phyloP scores from a whole-genome alignment of 176 grass and related monocot genomes.

The Pontederia paniculata region DNA sequence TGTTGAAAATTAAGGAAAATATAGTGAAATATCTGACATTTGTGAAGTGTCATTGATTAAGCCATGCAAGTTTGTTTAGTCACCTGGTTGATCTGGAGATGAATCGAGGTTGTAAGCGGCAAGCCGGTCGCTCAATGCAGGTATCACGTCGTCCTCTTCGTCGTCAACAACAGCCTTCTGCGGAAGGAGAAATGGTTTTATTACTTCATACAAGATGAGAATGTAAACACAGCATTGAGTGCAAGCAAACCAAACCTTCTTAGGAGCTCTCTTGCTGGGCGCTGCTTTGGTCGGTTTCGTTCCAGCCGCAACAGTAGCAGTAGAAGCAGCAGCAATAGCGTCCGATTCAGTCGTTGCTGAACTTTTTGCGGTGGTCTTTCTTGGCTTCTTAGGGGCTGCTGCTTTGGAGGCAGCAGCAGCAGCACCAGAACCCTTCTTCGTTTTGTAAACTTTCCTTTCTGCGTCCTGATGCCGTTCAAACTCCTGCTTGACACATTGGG shows the following conservation, averaged over 20 bases:
- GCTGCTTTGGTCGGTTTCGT: conserved; percentile 11
- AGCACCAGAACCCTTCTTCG: conserved; percentile 1
- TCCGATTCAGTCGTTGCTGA: not conserved
- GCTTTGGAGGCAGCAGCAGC: conserved; percentile 2
- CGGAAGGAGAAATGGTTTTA: not conserved
- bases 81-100: conserved; percentile 33
- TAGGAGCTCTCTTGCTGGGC: conserved; percentile 30
- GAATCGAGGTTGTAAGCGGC: conserved; percentile 28
- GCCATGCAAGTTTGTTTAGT: no score
- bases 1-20: not conserved
- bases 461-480: conserved; percentile 29
- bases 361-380: conserved; percentile 18
- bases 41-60: no score
- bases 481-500: conserved; percentile 18
- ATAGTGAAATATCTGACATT: not conserved
- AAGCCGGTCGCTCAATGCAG: conserved; percentile 31
- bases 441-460: conserved; percentile 16
- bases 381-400: conserved; percentile 27
- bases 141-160: conserved; percentile 24
- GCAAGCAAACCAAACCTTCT: conserved; percentile 15
- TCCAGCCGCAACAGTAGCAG: conserved; percentile 14
- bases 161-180: conserved; percentile 27
- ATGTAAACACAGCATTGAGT: not conserved
- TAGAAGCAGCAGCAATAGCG: not conserved
- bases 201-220: not conserved